Evolutionary conservation across 129 eudicot genomes (phyloP).

Genomic region (Saussurea involucrata): DNA sequence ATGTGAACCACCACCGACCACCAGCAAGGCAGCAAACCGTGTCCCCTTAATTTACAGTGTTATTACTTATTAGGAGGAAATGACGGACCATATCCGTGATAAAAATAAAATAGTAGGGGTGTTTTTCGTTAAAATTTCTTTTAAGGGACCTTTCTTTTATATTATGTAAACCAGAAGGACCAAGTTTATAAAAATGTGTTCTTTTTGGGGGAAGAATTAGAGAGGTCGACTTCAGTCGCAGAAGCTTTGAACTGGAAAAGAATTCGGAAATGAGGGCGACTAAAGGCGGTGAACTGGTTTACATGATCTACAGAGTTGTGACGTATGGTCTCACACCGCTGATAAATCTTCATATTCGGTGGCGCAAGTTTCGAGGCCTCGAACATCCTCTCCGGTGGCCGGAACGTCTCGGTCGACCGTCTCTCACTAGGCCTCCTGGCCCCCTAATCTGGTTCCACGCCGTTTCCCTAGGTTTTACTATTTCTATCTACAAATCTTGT

Average conservation of each 20-base stretch:
- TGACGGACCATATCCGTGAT: background rate
- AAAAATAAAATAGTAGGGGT: background rate
- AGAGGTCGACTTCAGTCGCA: background rate
- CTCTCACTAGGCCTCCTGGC: constrained; percentile 70
- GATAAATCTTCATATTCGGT: constrained; percentile 64
- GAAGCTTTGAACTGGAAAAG: background rate
- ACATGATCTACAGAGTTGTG: constrained; percentile 58
- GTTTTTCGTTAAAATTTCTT: background rate
- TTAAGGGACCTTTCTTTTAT: background rate
- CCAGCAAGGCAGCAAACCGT: too few species aligned
- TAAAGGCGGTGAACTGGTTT: constrained; percentile 44
- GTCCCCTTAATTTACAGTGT: too few species aligned
- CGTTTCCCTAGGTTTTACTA: constrained; percentile 71
- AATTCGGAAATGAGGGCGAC: constrained; percentile 27
- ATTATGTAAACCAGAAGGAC: background rate
- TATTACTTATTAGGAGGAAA: background rate
- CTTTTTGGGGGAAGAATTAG: too few species aligned
- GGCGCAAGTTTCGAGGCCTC: constrained; percentile 74
- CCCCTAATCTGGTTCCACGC: constrained; percentile 91
- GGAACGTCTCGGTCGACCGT: constrained; percentile 88
- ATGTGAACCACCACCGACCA: too few species aligned
- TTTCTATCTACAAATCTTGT: background rate
- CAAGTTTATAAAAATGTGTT: background rate
- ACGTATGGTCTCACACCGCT: constrained; percentile 62
- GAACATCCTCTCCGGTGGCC: constrained; percentile 88